Percentiles rank a stretch among this genome's conserved stretches.
Evolutionary conservation across 352 stramenopile species (phyloP).

Genomic region (Thalassiosira livingstoniorum): DNA sequence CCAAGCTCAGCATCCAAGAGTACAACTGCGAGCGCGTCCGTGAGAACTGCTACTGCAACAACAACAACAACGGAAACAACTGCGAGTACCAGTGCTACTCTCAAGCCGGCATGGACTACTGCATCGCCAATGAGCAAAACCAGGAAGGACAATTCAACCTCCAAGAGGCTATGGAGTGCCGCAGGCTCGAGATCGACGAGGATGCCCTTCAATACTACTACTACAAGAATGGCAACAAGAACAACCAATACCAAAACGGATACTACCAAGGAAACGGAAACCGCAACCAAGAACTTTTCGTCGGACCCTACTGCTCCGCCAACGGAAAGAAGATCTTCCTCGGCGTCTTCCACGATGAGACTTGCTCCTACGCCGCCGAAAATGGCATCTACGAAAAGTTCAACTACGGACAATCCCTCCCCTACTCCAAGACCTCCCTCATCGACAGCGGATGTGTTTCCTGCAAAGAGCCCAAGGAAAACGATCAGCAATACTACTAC

Average conservation of each 20-base stretch:
- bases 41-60: conserved; percentile 75
- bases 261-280: conserved; percentile 60
- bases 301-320: conserved; percentile 71
- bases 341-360: conserved; percentile 71
- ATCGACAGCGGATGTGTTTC: conserved; percentile 60
- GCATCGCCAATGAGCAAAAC: conserved; percentile 55
- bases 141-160: conserved; percentile 58
- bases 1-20: conserved; percentile 65
- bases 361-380: conserved; percentile 63
- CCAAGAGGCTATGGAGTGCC: conserved; percentile 54
- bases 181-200: conserved; percentile 59
- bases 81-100: conserved; percentile 21
- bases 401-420: conserved; percentile 62
- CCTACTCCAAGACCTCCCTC: conserved; percentile 48
- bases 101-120: conserved; percentile 30
- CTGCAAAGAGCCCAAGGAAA: conserved; percentile 46
- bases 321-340: conserved; percentile 66
- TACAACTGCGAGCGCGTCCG: conserved; percentile 70
- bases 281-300: conserved; percentile 51
- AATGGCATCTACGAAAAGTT: conserved; percentile 65
- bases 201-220: conserved; percentile 50
- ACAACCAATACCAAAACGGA: conserved; percentile 48
- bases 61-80: conserved; percentile 39
- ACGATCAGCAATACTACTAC: conserved; percentile 47
- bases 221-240: conserved; percentile 63